phyloP scores from a whole-genome alignment of 371 early-diverging fungal genomes.

The Fennellomyces sp. region DNA sequence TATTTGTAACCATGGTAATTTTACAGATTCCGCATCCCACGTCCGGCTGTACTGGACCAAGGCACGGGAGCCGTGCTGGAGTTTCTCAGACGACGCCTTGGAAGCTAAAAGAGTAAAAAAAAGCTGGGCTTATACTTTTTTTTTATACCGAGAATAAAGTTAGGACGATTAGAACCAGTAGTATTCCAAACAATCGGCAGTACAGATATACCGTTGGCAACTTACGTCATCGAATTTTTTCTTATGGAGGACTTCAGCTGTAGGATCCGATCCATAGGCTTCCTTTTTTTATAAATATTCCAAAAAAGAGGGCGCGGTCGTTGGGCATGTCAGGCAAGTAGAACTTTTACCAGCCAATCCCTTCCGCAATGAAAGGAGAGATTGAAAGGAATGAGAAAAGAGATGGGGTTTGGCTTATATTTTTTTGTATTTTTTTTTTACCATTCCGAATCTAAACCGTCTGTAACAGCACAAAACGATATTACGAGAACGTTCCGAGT shows the following conservation, averaged over 20 bases:
- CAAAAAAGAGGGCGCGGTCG: neutral
- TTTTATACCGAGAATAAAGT: neutral
- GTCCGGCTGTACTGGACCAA: constrained; percentile 63
- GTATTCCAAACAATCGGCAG: too few relatives aligned
- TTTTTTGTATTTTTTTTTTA: too few relatives aligned
- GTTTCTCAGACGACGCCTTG: constrained; percentile 46
- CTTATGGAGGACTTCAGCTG: too few relatives aligned
- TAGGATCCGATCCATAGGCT: too few relatives aligned
- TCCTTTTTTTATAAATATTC: neutral
- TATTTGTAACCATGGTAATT: neutral
- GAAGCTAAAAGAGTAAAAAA: neutral
- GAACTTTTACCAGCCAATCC: too few relatives aligned
- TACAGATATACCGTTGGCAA: too few relatives aligned
- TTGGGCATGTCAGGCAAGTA: constrained; percentile 9
- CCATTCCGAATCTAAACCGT: neutral
- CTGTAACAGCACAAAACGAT: constrained; percentile 2
- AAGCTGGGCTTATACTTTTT: neutral
- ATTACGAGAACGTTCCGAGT: constrained; percentile 28
- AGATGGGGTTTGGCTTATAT: too few relatives aligned
- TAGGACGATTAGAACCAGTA: neutral
- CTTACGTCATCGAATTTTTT: too few relatives aligned
- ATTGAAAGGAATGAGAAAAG: too few relatives aligned
- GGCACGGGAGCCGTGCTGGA: constrained; percentile 66
- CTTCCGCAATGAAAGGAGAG: too few relatives aligned
- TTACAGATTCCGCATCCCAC: constrained; percentile 62